Percentiles rank a stretch among this genome's conserved stretches.
Evolutionary conservation across 108 stramenopile genomes (phyloP).

Genomic region (Nitzschia sp.): DNA sequence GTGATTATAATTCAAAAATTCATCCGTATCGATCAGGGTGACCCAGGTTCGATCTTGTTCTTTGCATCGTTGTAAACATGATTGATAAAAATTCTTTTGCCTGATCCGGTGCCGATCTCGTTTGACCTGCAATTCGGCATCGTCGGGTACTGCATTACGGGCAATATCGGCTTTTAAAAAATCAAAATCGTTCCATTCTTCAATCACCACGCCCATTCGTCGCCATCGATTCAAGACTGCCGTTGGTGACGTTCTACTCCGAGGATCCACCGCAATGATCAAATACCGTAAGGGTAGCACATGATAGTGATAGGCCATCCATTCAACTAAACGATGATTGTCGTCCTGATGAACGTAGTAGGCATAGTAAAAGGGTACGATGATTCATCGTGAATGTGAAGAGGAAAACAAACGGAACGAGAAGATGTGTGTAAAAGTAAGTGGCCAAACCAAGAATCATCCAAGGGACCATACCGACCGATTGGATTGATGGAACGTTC

Average conservation of each 20-base stretch:
- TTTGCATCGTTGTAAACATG: constrained; percentile 31
- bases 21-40: constrained; percentile 50
- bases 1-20: constrained; percentile 50
- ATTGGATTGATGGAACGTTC: not conserved
- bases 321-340: constrained; percentile 44
- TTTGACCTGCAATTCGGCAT: constrained; percentile 36
- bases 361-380: too few relatives aligned
- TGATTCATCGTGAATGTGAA: too few relatives aligned
- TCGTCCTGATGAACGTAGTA: constrained; percentile 14
- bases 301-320: constrained; percentile 78
- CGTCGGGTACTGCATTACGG: constrained; percentile 19
- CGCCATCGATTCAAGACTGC: constrained; percentile 48
- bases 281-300: constrained; percentile 61
- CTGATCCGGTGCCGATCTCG: constrained; percentile 48
- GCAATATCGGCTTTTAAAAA: constrained; percentile 27
- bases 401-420: not conserved
- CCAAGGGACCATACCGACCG: too few relatives aligned
- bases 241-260: constrained; percentile 36
- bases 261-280: constrained; percentile 69
- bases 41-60: constrained; percentile 41
- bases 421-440: not conserved
- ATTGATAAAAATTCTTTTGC: constrained; percentile 47
- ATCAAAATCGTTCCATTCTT: constrained; percentile 36
- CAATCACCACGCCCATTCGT: constrained; percentile 29
- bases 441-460: too few relatives aligned